Evolutionary conservation across 768 basidiomycete species (phyloP), one percentile per base, ranked within the genome.

Genomic region (Kwoniella dejecticola): DNA sequence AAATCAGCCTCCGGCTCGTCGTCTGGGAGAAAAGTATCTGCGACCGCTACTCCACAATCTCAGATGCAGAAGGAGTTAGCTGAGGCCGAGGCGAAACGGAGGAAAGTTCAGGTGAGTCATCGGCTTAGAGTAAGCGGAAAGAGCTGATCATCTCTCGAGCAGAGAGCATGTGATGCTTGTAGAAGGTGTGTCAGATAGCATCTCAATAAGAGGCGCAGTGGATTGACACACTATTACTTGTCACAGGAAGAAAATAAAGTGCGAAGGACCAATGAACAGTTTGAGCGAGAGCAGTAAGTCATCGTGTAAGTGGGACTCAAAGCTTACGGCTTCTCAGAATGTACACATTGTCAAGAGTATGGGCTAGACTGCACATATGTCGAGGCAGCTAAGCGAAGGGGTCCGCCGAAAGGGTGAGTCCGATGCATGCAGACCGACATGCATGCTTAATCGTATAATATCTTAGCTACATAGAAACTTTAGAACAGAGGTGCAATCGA

Each of bases 171-270:
- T 36, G 66, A 68, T 65, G 63, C 59, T 15, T 70, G 66, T 47
- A 54, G 63, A 46, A 57, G 59, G 59, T 60, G 29, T 10, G 48
- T 36, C 47, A n/a, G n/a, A n/a, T n/a, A n/a, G 17, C 3, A 29
- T 46, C 27, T 53, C 33, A 15, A 23, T 36, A n/a, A n/a, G n/a
- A n/a, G n/a, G n/a, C n/a, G n/a, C n/a, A n/a, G n/a, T n/a, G n/a
- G n/a, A n/a, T n/a, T 38, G 30, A n/a, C 31, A 3, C 27, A 38
- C 26, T 6, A 12, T 40, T 11, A 27, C 27, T 41, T 27, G 53
- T 17, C 41, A 27, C 29, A 55, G 89, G 59, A 91, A 91, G 82
- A 93, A 93, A 87, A 88, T 89, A 76, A 83, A 87, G 79, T 89
- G 87, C 86, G 79, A 79, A 42, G 61, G 65, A 38, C 74, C 72